Evolutionary conservation across 495 filamentous ascomycete species (phyloP).

Genomic region (Aspergillus cavernicola): DNA sequence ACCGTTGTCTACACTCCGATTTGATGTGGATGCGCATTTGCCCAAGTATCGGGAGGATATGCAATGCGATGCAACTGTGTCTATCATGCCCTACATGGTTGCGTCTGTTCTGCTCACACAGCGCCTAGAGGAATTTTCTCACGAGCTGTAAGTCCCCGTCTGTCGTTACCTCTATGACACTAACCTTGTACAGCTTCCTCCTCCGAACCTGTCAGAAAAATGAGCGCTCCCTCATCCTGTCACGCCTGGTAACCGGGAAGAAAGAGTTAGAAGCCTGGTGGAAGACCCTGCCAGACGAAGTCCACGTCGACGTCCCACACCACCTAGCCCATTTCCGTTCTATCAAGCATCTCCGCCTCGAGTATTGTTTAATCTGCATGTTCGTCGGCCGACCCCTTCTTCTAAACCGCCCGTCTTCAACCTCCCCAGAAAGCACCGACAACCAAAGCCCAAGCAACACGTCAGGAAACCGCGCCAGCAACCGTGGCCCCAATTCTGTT

Average conservation of each 20-base stretch:
- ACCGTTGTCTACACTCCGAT: slow-evolving; percentile 26
- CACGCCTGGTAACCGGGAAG: slow-evolving; percentile 12
- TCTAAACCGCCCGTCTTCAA: slow-evolving; percentile 2
- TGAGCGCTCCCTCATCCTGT: slow-evolving; percentile 14
- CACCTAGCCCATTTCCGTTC: slow-evolving; percentile 15
- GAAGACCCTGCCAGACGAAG: slow-evolving; percentile 19
- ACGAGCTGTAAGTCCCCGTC: slow-evolving; percentile 20
- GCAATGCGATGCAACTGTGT: neutral
- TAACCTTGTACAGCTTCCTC: slow-evolving; percentile 11
- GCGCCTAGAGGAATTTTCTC: slow-evolving; percentile 25
- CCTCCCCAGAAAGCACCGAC: neutral
- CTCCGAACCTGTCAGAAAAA: slow-evolving; percentile 17
- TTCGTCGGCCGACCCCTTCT: slow-evolving; percentile 34
- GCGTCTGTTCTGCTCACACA: slow-evolving; percentile 22
- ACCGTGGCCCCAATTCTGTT: neutral
- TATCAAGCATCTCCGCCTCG: slow-evolving; percentile 27
- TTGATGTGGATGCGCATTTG: slow-evolving; percentile 30
- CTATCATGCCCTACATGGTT: neutral
- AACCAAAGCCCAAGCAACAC: too few species aligned
- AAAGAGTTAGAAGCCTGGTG: slow-evolving; percentile 24
- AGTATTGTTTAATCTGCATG: slow-evolving; percentile 31
- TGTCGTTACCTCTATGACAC: neutral
- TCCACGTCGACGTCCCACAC: neutral
- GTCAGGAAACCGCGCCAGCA: too few species aligned
- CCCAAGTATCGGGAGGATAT: slow-evolving; percentile 7